phyloP scores from a whole-genome alignment of 2,329 filamentous ascomycete species.

The Gyromitra esculenta region DNA sequence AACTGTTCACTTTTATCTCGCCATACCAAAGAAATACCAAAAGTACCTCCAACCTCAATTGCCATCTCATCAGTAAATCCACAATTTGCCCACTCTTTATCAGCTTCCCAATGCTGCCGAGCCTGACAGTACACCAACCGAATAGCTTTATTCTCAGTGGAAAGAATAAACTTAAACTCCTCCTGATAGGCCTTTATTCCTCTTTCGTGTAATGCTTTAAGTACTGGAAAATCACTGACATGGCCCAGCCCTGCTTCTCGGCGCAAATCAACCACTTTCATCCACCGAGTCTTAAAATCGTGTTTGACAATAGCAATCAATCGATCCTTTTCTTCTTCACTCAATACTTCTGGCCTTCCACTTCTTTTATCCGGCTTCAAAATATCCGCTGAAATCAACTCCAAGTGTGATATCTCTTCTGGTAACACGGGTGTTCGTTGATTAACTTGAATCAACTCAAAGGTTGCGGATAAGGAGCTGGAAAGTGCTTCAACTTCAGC shows the following conservation, averaged over 20 bases:
- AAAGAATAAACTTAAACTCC: conserved; percentile 9
- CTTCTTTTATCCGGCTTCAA: background rate
- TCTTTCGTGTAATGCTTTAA: background rate
- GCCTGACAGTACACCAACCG: background rate
- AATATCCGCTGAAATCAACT: background rate
- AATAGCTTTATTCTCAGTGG: background rate
- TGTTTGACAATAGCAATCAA: background rate
- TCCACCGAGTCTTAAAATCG: background rate
- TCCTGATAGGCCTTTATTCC: background rate
- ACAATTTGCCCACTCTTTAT: conserved; percentile 21
- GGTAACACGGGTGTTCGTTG: too few relatives aligned
- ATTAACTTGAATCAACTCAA: too few relatives aligned
- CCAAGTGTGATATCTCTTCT: background rate
- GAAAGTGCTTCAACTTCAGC: background rate
- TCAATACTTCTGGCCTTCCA: background rate
- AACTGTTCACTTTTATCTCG: background rate
- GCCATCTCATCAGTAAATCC: conserved; percentile 26
- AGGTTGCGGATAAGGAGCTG: too few relatives aligned
- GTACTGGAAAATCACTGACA: background rate
- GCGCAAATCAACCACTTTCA: background rate
- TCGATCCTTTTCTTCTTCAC: background rate
- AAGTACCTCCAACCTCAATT: conserved; percentile 26
- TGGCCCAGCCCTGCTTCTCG: background rate
- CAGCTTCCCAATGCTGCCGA: background rate
- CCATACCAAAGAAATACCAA: conserved; percentile 13